Conservation (phyloP, 2,329 filamentous ascomycete genomes). For the Colletotrichum falcatum region DNA sequence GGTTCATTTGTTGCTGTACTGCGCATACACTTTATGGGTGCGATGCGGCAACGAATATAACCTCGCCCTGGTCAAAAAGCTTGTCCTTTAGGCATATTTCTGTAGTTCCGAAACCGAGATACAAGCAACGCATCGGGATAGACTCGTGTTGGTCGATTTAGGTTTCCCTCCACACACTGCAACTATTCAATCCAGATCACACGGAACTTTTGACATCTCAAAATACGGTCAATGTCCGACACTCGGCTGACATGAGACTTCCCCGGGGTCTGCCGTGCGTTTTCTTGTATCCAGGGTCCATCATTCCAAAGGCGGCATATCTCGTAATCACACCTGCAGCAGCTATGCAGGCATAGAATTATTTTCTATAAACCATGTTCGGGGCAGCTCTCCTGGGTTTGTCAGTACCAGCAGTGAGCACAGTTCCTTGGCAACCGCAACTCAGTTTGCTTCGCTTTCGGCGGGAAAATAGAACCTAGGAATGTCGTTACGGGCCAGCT, state of each 20-base stretch:
- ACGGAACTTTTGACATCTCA: background rate
- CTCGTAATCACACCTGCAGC: background rate
- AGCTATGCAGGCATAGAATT: background rate
- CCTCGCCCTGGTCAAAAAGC: too few relatives aligned
- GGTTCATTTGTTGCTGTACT: too few relatives aligned
- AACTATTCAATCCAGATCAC: too few relatives aligned
- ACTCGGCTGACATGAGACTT: background rate
- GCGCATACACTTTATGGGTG: too few relatives aligned
- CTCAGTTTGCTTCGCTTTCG: background rate
- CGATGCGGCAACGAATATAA: too few relatives aligned
- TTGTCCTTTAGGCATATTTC: too few relatives aligned
- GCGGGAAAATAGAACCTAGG: background rate
- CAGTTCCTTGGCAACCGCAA: background rate
- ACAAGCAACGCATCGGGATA: too few relatives aligned
- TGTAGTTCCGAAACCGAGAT: too few relatives aligned
- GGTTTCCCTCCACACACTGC: accelerated
- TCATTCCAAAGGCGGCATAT: background rate
- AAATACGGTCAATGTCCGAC: background rate
- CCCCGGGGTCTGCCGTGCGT: background rate
- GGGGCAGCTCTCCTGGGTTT: background rate
- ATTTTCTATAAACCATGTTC: background rate
- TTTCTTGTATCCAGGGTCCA: background rate
- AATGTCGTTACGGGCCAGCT: background rate
- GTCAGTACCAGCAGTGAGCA: background rate
- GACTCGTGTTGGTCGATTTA: too few relatives aligned